Percentiles rank a stretch among this genome's conserved stretches.
Evolutionary conservation across 2,329 filamentous ascomycete genomes (phyloP).

Genomic region (Beauveria sp.): DNA sequence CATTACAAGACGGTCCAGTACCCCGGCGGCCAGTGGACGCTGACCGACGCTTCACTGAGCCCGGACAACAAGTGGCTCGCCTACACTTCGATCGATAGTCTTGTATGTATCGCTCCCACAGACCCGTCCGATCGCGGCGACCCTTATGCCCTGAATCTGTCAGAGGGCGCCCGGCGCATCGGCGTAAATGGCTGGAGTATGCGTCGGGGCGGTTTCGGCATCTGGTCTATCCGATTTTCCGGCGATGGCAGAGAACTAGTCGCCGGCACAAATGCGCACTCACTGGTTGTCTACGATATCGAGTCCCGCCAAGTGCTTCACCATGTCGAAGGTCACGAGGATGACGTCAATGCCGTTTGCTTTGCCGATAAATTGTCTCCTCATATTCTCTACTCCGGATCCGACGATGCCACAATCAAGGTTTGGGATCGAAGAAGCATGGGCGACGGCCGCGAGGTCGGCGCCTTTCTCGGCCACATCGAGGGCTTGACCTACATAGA

Average conservation of each 20-base stretch:
- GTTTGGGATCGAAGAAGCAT: constrained; percentile 95
- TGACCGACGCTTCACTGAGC: constrained; percentile 86
- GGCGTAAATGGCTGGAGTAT: constrained; percentile 20
- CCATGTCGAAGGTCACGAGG: constrained; percentile 66
- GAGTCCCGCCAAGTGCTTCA: constrained; percentile 71
- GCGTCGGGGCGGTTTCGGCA: constrained; percentile 42
- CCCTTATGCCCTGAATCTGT: constrained; percentile 71
- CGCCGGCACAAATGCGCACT: constrained; percentile 72
- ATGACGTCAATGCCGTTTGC: constrained; percentile 95
- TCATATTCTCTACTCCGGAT: constrained; percentile 92
- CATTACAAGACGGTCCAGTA: constrained; percentile 89
- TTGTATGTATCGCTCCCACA: constrained; percentile 80
- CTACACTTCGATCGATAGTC: constrained; percentile 79
- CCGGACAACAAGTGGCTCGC: constrained; percentile 89
- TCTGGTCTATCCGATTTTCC: constrained; percentile 89
- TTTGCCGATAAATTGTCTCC: constrained; percentile 85
- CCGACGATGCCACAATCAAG: constrained; percentile 87
- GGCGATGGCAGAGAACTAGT: constrained; percentile 87
- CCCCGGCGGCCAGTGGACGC: constrained; percentile 86
- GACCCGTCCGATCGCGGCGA: constrained; percentile 76
- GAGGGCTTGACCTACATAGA: constrained; percentile 63
- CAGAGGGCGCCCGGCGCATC: constrained; percentile 21
- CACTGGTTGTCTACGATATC: constrained; percentile 87
- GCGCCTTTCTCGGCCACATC: constrained; percentile 58
- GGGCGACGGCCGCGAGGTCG: constrained; percentile 67